These are phyloP conservation scores for Pittosporum tobira DNA, from an alignment of 129 eudicot genomes.

Conservation along the genomic window DNA sequence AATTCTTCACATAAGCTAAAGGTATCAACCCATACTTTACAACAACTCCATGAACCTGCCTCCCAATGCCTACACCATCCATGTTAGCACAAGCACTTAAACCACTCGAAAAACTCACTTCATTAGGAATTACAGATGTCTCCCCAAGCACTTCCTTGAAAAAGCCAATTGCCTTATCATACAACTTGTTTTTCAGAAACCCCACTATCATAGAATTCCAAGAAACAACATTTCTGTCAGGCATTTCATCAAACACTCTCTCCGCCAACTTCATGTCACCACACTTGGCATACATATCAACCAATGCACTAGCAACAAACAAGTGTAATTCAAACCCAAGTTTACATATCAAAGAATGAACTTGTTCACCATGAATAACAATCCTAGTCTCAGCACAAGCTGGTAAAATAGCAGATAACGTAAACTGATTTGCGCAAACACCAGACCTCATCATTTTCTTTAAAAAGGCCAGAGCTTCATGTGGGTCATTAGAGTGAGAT, in stretches of 20 bases:
- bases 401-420: conserved; percentile 35
- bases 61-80: conserved; percentile 25
- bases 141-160: conserved; percentile 22
- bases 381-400: conserved; percentile 23
- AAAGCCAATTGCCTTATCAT: conserved; percentile 21
- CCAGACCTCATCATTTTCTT: conserved; percentile 20
- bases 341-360: conserved; percentile 32
- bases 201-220: conserved; percentile 71
- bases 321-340: conserved; percentile 26
- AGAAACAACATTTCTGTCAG: conserved; percentile 48
- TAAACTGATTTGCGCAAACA: conserved; percentile 26
- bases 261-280: conserved; percentile 33
- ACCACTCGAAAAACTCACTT: conserved; percentile 36
- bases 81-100: conserved; percentile 35
- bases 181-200: conserved; percentile 30
- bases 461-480: conserved; percentile 23
- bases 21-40: conserved; percentile 28
- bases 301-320: conserved; percentile 42
- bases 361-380: conserved; percentile 23
- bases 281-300: conserved; percentile 44
- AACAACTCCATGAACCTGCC: conserved; percentile 32
- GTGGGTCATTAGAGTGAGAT: conserved; percentile 16
- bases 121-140: conserved; percentile 18
- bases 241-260: conserved; percentile 60
- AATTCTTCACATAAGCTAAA: conserved; percentile 33